A percentile compares a stretch with the other conserved stretches of the same genome.
These are phyloP conservation scores for Pholiota microspora DNA, from an alignment of 768 basidiomycete species.

Conservation along the genomic window DNA sequence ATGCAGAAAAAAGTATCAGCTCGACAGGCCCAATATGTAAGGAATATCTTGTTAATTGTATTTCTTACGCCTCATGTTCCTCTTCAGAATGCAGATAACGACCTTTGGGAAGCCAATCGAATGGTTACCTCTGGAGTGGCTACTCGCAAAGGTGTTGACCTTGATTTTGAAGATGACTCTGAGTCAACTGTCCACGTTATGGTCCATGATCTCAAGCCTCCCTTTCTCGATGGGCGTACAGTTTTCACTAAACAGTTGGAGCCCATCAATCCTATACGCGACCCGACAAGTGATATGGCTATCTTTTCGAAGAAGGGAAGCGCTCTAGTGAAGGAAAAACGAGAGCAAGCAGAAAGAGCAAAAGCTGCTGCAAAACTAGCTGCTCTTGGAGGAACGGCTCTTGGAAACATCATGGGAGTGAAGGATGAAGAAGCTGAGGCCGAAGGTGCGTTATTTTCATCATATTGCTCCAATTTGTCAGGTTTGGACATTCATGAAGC, in stretches of 20 bases:
- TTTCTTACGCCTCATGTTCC: slow-evolving; percentile 12
- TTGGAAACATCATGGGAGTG: slow-evolving; percentile 99
- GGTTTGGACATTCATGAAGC: slow-evolving; percentile 83
- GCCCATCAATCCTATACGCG: slow-evolving; percentile 94
- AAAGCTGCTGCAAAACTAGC: slow-evolving; percentile 97
- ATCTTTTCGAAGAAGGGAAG: slow-evolving; percentile 97
- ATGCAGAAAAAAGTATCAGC: slow-evolving; percentile 85
- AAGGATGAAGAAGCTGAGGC: slow-evolving; percentile 93
- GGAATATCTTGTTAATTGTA: slow-evolving; percentile 24
- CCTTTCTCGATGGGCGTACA: slow-evolving; percentile 94
- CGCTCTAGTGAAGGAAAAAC: slow-evolving; percentile 88
- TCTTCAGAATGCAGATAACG: slow-evolving; percentile 90
- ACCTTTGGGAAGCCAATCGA: slow-evolving; percentile 97
- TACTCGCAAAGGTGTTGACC: slow-evolving; percentile 80
- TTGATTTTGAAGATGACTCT: slow-evolving; percentile 95
- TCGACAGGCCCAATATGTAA: slow-evolving; percentile 91
- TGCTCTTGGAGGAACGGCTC: slow-evolving; percentile 82
- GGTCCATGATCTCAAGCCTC: slow-evolving; percentile 95
- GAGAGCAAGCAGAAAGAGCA: slow-evolving; percentile 93
- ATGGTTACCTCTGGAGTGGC: slow-evolving; percentile 96
- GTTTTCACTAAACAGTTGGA: slow-evolving; percentile 97
- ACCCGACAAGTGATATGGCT: slow-evolving; percentile 92
- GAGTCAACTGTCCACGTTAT: slow-evolving; percentile 97
- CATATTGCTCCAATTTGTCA: slow-evolving; percentile 27
- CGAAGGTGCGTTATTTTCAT: slow-evolving; percentile 61